These are phyloP conservation scores for Cucurbita argyrosperma DNA, from an alignment of 306 rosid species.

Conservation along the genomic window DNA sequence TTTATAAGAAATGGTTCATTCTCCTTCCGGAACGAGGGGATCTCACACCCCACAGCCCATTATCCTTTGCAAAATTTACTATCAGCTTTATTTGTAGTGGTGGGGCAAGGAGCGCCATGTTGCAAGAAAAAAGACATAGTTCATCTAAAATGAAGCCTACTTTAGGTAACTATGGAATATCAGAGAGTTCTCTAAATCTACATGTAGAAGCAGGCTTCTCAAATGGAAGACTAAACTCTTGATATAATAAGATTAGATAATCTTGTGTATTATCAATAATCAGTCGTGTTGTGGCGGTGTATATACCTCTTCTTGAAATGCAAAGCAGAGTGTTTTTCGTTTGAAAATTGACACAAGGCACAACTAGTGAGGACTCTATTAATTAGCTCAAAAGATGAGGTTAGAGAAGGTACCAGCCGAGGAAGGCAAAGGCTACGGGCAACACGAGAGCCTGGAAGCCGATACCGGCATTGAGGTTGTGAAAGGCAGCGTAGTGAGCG, in stretches of 20 bases:
- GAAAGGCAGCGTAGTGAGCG: constrained; percentile 95
- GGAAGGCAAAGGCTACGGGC: constrained; percentile 92
- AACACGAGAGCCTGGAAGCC: constrained; percentile 87
- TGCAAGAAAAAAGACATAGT: not conserved
- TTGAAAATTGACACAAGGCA: no score
- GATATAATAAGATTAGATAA: not conserved
- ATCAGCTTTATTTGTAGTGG: not conserved
- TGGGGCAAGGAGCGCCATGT: not conserved
- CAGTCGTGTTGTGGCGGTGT: not conserved
- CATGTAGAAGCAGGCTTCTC: not conserved
- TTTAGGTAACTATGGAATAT: not conserved
- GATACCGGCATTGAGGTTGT: constrained; percentile 94
- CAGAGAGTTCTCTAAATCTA: not conserved
- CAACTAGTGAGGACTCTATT: no score
- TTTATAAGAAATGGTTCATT: no score
- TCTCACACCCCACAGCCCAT: not conserved
- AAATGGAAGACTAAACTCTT: not conserved
- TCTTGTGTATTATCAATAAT: not conserved
- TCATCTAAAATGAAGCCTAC: not conserved
- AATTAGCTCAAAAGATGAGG: not conserved
- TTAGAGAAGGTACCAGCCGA: constrained; percentile 53
- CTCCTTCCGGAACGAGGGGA: no score
- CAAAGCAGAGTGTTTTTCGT: not conserved
- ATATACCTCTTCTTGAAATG: no score
- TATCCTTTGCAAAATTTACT: not conserved